Base-by-base conservation (phyloP, 1,284 basidiomycete species). In the Melampsora larici-populina region DNA sequence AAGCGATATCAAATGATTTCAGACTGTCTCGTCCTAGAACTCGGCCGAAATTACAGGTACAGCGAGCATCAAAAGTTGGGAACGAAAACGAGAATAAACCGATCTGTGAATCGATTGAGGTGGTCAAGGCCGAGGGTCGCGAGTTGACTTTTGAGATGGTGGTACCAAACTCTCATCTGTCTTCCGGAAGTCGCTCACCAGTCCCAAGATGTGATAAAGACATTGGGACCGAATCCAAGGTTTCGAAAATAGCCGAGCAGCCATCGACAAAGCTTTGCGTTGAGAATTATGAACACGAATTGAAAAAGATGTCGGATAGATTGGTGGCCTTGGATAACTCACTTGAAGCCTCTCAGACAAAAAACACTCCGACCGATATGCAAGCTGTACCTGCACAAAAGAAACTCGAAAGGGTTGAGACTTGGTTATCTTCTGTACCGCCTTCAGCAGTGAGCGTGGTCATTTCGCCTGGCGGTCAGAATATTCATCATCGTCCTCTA, bases 71-170 rank as follows among this genome's bases (percentile, higher is more conserved):
- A 13, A 29, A 24, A 43, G 48, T 67, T 43, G 36, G 9, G 36
- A 36, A 36, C 36, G 40, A 43, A 43, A 43, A 9, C 13, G 40
- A 43, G 40, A 43, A 43, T 11, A 43, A 11, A 43, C 40, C 40
- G 1, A 43, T 43, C 40, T 43, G 40, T 43, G 65, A 63, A 65
- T 29, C 46, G 24, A 43, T 76, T 29, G 65, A 76, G 55, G 49
- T 68, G 17, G 74, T 76, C 29, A 69, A 63, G 40, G 48, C 74
- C 3, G 24, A 76, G 15, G 66, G 74, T 0, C 55, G 48, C 2
- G 66, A 76, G 31, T 33, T 76, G n/a, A 58, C 68, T 9, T 76
- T 76, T 29, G 48, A 76, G 36, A 76, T 76, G 74, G 74, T 76
- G 0, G 60, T 69, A 21, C 74, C 74, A 1, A 31, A 66, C 9